phyloP scores from a whole-genome alignment of 106 monocot species.

The Vanilla planifolia region DNA sequence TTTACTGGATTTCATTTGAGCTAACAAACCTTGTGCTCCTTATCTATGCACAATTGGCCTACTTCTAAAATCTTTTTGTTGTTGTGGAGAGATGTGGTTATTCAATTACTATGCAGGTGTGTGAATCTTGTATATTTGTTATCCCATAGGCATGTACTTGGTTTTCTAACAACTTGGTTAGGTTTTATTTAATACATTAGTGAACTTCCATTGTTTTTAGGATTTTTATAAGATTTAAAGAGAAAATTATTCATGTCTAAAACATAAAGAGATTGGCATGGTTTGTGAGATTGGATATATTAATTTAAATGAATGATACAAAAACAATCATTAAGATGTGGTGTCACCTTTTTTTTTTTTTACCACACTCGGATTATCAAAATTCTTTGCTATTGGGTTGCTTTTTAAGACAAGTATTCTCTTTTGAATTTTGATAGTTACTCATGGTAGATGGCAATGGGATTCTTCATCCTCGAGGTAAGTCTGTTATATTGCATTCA shows the following conservation, averaged over 20 bases:
- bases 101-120: too few relatives aligned
- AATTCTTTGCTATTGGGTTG: neutral
- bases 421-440: conserved; percentile 31
- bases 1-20: too few relatives aligned
- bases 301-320: neutral
- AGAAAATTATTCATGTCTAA: neutral
- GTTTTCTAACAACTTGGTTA: too few relatives aligned
- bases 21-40: too few relatives aligned
- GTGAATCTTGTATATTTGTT: too few relatives aligned
- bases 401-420: neutral
- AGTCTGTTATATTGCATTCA: neutral
- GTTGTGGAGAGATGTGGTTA: too few relatives aligned
- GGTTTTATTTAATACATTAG: too few relatives aligned
- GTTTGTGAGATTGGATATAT: neutral
- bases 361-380: neutral
- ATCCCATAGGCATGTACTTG: too few relatives aligned
- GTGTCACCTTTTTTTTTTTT: neutral
- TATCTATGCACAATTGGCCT: too few relatives aligned
- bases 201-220: too few relatives aligned
- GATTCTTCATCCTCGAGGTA: conserved; percentile 86
- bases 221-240: too few relatives aligned
- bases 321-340: neutral
- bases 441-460: conserved; percentile 99
- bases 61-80: too few relatives aligned
- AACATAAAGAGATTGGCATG: neutral